Conservation (phyloP, 2,329 filamentous ascomycete species). For the Sporothrix brunneoviolacea region DNA sequence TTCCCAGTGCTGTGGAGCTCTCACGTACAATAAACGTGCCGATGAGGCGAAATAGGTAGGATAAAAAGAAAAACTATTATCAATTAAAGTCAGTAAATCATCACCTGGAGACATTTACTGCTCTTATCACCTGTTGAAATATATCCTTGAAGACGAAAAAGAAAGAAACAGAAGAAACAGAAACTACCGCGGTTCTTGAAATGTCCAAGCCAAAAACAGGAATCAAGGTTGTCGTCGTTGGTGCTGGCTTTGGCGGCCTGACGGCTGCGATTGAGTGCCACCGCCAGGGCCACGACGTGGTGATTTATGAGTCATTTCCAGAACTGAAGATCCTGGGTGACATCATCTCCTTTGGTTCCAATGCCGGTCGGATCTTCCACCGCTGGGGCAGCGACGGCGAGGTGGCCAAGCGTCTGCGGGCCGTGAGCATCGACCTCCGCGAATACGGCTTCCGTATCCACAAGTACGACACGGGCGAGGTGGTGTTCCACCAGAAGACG, state of each 20-base stretch:
- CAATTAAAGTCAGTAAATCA: no score
- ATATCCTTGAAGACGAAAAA: no score
- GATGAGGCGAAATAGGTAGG: background rate
- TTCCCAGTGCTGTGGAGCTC: no score
- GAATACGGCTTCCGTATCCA: slow-evolving; percentile 55
- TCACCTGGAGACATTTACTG: no score
- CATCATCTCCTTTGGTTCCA: slow-evolving; percentile 56
- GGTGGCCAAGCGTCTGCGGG: slow-evolving; percentile 39
- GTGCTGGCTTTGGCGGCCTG: slow-evolving; percentile 54
- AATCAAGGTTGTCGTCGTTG: slow-evolving; percentile 46
- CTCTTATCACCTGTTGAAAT: no score
- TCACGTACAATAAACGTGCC: background rate
- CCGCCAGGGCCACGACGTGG: slow-evolving; percentile 52
- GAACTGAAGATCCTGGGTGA: slow-evolving; percentile 54
- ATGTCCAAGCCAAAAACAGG: slow-evolving; percentile 32
- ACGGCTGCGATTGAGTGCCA: slow-evolving; percentile 58
- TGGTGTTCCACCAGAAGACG: slow-evolving; percentile 49
- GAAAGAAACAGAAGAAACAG: no score
- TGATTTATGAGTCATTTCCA: slow-evolving; percentile 52
- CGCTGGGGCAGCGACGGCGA: slow-evolving; percentile 46
- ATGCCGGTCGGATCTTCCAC: slow-evolving; percentile 53
- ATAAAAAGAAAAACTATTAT: no score
- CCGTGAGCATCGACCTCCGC: slow-evolving; percentile 45
- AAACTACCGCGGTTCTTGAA: no score
- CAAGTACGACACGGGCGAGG: slow-evolving; percentile 53